Evolutionary conservation across 768 basidiomycete genomes (phyloP).

Genomic region (Coprinopsis strossmayeri): DNA sequence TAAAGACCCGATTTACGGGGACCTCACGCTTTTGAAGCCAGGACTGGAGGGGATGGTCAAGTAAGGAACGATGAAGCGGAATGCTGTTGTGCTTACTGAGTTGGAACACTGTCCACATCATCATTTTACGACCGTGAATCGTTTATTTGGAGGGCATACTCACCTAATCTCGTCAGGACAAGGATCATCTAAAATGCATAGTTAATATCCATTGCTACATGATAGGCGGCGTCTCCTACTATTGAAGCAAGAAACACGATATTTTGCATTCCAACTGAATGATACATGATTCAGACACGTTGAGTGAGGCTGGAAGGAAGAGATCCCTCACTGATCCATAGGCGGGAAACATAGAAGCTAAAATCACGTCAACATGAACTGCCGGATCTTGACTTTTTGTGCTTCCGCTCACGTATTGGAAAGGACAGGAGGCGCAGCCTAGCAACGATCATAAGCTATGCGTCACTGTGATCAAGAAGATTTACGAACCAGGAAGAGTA

Average conservation of each 20-base stretch:
- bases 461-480: not conserved
- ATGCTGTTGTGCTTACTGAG: not conserved
- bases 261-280: slow-evolving; percentile 7
- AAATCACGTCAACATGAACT: not conserved
- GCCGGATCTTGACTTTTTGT: not conserved
- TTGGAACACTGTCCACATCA: slow-evolving; percentile 2
- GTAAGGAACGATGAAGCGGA: not conserved
- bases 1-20: not conserved
- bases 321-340: slow-evolving; percentile 8
- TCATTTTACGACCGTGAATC: not conserved
- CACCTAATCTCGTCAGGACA: slow-evolving; percentile 5
- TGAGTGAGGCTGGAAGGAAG: too few species aligned
- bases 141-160: not conserved
- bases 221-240: not conserved
- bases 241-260: not conserved
- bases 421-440: slow-evolving; percentile 7
- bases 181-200: not conserved
- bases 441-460: not conserved
- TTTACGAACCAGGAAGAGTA: not conserved
- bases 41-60: not conserved
- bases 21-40: slow-evolving; percentile 2
- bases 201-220: not conserved
- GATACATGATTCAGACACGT: not conserved
- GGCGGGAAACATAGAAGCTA: slow-evolving; percentile 8
- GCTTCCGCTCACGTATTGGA: slow-evolving; percentile 4